Base-by-base conservation (phyloP, 2,329 filamentous ascomycete species). In the Golovinomyces cichoracearum region DNA sequence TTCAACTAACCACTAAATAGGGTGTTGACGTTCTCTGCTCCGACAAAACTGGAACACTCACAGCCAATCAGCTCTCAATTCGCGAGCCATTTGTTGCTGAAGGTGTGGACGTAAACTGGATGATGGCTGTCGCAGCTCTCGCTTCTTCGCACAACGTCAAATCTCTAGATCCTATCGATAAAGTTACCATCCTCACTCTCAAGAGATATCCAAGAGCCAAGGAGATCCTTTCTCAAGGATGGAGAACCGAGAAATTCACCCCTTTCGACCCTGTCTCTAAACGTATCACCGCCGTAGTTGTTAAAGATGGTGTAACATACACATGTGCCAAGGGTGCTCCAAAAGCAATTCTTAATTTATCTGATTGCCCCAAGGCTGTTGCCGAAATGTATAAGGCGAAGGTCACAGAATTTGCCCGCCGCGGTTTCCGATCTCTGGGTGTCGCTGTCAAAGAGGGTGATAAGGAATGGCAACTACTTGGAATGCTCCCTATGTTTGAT, bases 221-320 rank as follows among this genome's bases (percentile, higher is more conserved):
- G 63, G 78, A 83, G 62, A 83, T 83, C 59, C 70, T 83, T 52
- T 72, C 74, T 57, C 71, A 78, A 60, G 78, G 79, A 62, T 84
- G 80, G 80, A 72, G 71, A 63, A 83, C 79, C 22, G 74, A 80
- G 66, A 82, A 80, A 64, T 83, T 81, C 69, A 81, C 73, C 50
- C 77, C 77, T 26, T 81, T 83, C 68, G 80, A 83, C 64, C 79
- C 80, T 48, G 79, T 83, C 61, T 83, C 78, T 60, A 83, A 83
- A 72, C 77, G 78, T 62, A 83, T 83, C 60, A 83, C 78, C 49
- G 72, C 76, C 52, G 65, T 80, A 60, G 78, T 74, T 64, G 71
- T 71, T 50, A 75, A 78, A 62, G 76, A 79, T 59, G 74, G 74
- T 57, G 78, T 81, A 63, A 72, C 68, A 53, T 83, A 79, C 65